Evolutionary conservation across 2,329 filamentous ascomycete genomes (phyloP), one percentile per base, ranked within the genome.

Genomic region (Venturia oleaginea): DNA sequence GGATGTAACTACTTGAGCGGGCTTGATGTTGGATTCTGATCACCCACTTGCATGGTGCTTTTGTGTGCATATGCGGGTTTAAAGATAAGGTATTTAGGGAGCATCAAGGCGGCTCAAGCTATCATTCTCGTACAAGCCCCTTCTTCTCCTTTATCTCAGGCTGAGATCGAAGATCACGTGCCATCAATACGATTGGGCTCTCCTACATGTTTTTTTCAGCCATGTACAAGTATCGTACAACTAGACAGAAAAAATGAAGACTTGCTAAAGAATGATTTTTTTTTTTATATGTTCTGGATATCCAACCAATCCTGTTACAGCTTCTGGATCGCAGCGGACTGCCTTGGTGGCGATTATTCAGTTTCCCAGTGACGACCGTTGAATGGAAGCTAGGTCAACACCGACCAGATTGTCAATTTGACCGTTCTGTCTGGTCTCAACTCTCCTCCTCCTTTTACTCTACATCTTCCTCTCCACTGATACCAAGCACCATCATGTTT

Each of bases 81-180:
- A 11, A 46, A 46, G 43, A 6, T 10, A n/a, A 6, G n/a, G n/a
- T 8, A 46, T 46, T 8, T 46, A 27, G 13, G 4, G 30, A 57
- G 15, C 59, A 42, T 67, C 54, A 66, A 63, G 59, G 65, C 67
- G 22, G n/a, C n/a, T n/a, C n/a, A n/a, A n/a, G n/a, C n/a, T n/a
- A n/a, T n/a, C n/a, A n/a, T n/a, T n/a, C n/a, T n/a, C n/a, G n/a
- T n/a, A n/a, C n/a, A n/a, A n/a, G n/a, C n/a, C n/a, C n/a, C n/a
- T 13, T 40, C 10, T 13, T 7, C 3, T 7, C 8, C 11, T 13
- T 13, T 7, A 40, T 40, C 37, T 8, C 8, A 40, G 37, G 37
- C 34, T 37, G 34, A 37, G 34, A 37, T 37, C 4, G 37, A 7
- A 40, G 37, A 13, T 40, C 37, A 40, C 37, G 37, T 40, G 37